Base-by-base conservation (phyloP, 176 grass and related monocot genomes). In the Oryza australiensis region DNA sequence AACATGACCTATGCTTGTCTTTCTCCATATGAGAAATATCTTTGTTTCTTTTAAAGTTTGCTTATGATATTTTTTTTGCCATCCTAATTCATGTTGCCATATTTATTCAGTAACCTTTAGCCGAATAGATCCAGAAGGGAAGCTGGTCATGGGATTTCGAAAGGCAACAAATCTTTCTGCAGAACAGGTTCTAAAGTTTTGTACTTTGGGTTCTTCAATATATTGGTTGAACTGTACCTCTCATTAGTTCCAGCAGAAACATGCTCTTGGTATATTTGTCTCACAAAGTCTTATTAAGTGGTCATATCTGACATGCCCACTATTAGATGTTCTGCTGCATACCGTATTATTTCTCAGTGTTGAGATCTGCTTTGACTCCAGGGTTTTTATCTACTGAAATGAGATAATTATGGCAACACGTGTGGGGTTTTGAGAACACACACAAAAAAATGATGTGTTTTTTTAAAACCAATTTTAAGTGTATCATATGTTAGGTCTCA, bases 61-160 rank as follows among this genome's bases (percentile, higher is more conserved):
- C 0, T 12, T 64, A 24, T 53, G 24, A 68, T 13, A 0, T n/a
- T n/a, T 70, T 48, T 69, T 49, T 71, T 24, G 2, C 7, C 22
- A 63, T 65, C 70, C 26, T 90, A 74, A 75, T 49, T n/a, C 7
- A 74, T 48, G 16, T 8, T 83, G 14, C 1, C 74, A 42, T 85
- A 60, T 85, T 59, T 76, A 20, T 84, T 67, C 72, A 99, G 97
- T 99, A 62, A 99, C 93, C 34, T 99, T 99, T 63, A 99, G 97
- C 71, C 84, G 89, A 76, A 87, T 96, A 64, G 97, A 99, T 85
- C 97, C 97, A 37, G 97, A 96, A 92, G 93, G 97, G 49, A 99
- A 92, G 72, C 73, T 99, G 78, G 86, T 99, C 59, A 99, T 99
- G 97, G 93, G 93, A 64, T 99, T 99, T 80, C 88, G 97, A 68